These are phyloP conservation scores for Mortierella sp. DNA, from an alignment of 371 early-diverging fungal genomes.

Conservation along the genomic window DNA sequence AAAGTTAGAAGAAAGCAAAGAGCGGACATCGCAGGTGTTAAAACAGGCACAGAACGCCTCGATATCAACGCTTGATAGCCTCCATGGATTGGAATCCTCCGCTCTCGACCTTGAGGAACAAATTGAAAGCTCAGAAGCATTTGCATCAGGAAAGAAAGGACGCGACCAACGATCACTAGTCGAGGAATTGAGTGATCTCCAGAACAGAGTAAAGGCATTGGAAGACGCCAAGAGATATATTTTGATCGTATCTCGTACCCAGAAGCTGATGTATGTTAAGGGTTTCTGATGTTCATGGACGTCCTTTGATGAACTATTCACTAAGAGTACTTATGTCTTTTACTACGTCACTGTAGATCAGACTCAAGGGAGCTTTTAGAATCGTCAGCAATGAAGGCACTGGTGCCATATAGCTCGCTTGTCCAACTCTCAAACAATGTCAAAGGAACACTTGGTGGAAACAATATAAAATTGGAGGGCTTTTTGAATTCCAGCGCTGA, in stretches of 20 bases:
- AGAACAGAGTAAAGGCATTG: conserved; percentile 40
- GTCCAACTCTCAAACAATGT: conserved; percentile 49
- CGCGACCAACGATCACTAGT: conserved; percentile 41
- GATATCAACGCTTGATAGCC: conserved; percentile 16
- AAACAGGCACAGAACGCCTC: conserved; percentile 31
- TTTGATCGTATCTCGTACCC: conserved; percentile 29
- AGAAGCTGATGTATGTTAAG: conserved; percentile 37
- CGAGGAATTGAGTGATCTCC: conserved; percentile 40
- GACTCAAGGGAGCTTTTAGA: conserved; percentile 34
- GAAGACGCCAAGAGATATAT: conserved; percentile 52
- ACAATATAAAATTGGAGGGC: conserved; percentile 30
- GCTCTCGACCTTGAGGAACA: conserved; percentile 48
- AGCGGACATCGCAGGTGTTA: conserved; percentile 23
- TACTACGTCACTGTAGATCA: conserved; percentile 18
- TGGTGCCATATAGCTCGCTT: conserved; percentile 61
- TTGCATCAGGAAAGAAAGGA: conserved; percentile 36
- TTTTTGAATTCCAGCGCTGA: conserved; percentile 50
- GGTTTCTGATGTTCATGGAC: neutral
- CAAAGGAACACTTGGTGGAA: conserved; percentile 12
- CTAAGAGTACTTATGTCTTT: neutral
- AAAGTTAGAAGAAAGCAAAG: conserved; percentile 45
- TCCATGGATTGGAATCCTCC: conserved; percentile 36
- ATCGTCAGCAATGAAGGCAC: conserved; percentile 57
- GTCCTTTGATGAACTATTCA: neutral
- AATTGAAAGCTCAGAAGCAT: conserved; percentile 42